phyloP scores from a whole-genome alignment of 164 flowering plant genomes.

The Aristolochia fimbriata region DNA sequence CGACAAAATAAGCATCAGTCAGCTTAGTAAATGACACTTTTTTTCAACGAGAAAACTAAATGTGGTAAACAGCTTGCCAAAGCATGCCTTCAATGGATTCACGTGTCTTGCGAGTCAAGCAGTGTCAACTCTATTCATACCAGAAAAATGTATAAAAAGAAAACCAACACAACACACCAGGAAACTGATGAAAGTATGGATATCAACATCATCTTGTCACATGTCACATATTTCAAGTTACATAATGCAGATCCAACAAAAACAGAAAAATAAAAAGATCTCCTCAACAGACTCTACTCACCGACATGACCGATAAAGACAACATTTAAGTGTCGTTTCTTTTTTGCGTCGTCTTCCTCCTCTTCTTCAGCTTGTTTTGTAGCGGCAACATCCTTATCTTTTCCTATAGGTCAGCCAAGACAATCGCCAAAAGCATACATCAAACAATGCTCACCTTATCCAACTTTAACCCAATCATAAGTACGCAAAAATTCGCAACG shows the following conservation, averaged over 20 bases:
- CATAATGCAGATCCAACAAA: not conserved
- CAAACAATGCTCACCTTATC: not conserved
- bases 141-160: too few species aligned
- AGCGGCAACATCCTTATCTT: constrained; percentile 31
- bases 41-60: too few species aligned
- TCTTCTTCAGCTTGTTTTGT: constrained; percentile 29
- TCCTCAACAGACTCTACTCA: constrained; percentile 22
- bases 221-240: too few species aligned
- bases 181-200: too few species aligned
- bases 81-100: too few species aligned
- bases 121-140: too few species aligned
- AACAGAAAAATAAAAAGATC: not conserved
- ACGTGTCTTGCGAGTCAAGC: too few species aligned
- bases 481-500: not conserved
- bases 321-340: constrained; percentile 82
- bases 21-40: too few species aligned
- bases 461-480: not conserved
- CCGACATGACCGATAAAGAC: constrained; percentile 98
- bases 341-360: constrained; percentile 28
- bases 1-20: too few species aligned
- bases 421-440: not conserved
- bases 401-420: constrained; percentile 14
- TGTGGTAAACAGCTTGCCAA: too few species aligned
- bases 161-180: too few species aligned
- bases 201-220: too few species aligned